Percentiles rank a stretch among this genome's conserved stretches.
These are phyloP conservation scores for Curvularia hawaiiensis DNA, from an alignment of 2,329 filamentous ascomycete species.

Conservation along the genomic window DNA sequence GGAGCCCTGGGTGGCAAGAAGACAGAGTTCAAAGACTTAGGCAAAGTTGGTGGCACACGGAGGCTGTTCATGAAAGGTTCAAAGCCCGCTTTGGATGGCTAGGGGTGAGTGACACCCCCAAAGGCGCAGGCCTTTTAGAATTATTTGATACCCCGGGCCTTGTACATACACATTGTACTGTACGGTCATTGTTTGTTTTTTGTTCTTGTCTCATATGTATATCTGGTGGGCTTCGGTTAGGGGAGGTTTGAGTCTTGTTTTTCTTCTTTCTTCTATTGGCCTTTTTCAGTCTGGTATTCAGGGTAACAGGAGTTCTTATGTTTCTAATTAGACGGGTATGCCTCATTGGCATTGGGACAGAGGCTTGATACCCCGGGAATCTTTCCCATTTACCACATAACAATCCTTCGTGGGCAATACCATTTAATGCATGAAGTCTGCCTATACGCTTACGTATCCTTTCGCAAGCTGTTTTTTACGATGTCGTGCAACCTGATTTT, in stretches of 20 bases:
- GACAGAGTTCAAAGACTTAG: constrained; percentile 68
- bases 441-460: neutral
- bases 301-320: constrained; percentile 1
- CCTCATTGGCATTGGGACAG: constrained; percentile 7
- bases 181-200: constrained; percentile 1
- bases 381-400: neutral
- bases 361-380: constrained; percentile 6
- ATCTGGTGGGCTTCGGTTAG: neutral
- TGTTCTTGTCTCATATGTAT: neutral
- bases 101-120: neutral
- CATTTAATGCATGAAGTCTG: neutral
- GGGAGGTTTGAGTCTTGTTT: too few relatives aligned
- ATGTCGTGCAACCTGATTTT: neutral
- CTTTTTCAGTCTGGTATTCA: neutral
- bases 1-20: constrained; percentile 24
- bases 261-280: neutral
- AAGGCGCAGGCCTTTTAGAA: constrained; percentile 5
- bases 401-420: neutral
- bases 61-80: constrained; percentile 65
- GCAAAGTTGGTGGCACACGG: constrained; percentile 74
- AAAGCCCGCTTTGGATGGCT: constrained; percentile 16
- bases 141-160: constrained; percentile 14
- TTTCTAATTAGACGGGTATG: constrained; percentile 8
- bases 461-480: neutral
- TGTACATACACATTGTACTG: neutral